These are phyloP conservation scores for Achaetomium macrosporum DNA, from an alignment of 2,329 filamentous ascomycete genomes.

Conservation along the genomic window DNA sequence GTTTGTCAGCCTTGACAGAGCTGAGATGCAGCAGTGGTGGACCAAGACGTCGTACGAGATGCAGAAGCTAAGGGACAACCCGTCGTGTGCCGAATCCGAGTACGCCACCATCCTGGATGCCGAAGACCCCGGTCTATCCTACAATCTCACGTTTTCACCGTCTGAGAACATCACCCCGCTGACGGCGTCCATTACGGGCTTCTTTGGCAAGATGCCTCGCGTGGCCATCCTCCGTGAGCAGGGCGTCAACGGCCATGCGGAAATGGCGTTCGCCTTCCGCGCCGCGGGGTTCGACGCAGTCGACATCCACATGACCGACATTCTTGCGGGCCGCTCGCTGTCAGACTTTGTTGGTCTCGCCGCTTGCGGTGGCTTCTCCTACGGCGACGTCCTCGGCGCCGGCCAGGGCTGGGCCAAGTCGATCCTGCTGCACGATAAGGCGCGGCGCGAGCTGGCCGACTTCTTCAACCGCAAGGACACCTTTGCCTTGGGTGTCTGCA, in stretches of 20 bases:
- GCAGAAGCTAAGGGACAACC: constrained; percentile 86
- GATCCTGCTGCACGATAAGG: constrained; percentile 75
- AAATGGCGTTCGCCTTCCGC: constrained; percentile 96
- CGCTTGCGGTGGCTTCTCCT: constrained; percentile 95
- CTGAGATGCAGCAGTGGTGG: constrained; percentile 81
- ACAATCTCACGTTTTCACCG: constrained; percentile 75
- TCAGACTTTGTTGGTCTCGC: constrained; percentile 81
- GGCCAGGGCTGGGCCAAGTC: constrained; percentile 95
- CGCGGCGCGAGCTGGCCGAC: constrained; percentile 67
- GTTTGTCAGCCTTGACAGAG: constrained; percentile 63
- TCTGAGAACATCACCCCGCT: constrained; percentile 70
- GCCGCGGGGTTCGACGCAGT: constrained; percentile 85
- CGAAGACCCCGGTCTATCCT: constrained; percentile 74
- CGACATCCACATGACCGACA: constrained; percentile 95
- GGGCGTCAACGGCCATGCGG: constrained; percentile 91
- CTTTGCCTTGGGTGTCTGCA: constrained; percentile 91
- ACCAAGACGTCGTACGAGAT: constrained; percentile 82
- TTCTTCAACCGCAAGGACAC: constrained; percentile 90
- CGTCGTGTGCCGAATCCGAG: constrained; percentile 78
- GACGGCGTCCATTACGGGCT: constrained; percentile 51
- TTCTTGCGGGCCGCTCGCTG: constrained; percentile 73
- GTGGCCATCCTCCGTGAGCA: constrained; percentile 94
- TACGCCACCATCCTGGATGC: constrained; percentile 69
- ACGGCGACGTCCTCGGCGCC: constrained; percentile 82
- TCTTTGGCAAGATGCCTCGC: constrained; percentile 57